Conservation (phyloP, 345 rosid species). For the Nephelium lappaceum region DNA sequence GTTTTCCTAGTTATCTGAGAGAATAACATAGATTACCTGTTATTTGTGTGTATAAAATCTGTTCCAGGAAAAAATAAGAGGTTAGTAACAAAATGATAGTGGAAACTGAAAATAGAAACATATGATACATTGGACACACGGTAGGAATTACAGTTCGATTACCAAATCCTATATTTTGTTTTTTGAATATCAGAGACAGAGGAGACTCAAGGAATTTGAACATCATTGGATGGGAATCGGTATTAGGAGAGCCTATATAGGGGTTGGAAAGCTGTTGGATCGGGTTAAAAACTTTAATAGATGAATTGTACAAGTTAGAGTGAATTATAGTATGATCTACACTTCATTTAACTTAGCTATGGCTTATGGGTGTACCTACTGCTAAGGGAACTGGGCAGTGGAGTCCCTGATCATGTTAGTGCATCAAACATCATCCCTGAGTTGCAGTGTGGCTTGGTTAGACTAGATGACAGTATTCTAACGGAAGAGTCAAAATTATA, state of each 20-base stretch:
- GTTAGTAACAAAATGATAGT: background rate
- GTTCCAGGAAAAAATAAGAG: background rate
- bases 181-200: background rate
- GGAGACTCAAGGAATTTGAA: background rate
- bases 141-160: background rate
- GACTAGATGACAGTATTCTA: background rate
- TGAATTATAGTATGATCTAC: background rate
- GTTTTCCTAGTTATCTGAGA: background rate
- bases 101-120: background rate
- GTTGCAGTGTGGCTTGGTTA: background rate
- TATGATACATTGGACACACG: background rate
- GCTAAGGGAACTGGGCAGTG: background rate
- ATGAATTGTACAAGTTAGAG: background rate
- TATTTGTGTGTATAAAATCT: background rate
- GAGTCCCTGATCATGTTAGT: background rate
- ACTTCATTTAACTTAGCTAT: background rate
- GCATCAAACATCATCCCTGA: background rate
- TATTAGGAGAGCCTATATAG: no score
- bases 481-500: background rate
- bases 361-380: background rate
- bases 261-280: no score
- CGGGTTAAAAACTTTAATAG: background rate
- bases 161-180: background rate
- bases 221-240: background rate
- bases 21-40: background rate